Evolutionary conservation across 805 yeast genomes (phyloP).

Genomic region (Teunomyces funiuensis): DNA sequence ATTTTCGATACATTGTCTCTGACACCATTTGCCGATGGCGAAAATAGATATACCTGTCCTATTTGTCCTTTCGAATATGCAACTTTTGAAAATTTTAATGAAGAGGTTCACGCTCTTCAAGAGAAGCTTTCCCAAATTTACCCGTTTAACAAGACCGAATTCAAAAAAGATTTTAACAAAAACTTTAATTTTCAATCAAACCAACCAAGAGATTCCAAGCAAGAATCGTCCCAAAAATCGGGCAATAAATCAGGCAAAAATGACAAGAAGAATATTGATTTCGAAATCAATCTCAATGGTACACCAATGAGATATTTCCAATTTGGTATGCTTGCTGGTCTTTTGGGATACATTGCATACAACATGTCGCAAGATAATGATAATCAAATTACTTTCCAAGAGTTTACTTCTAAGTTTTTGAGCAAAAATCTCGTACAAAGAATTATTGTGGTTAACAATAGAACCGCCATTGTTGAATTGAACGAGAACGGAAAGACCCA

Average conservation of each 20-base stretch:
- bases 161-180: background rate
- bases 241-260: slow-evolving; percentile 9
- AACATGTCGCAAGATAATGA: slow-evolving; percentile 18
- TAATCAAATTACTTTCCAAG: slow-evolving; percentile 84
- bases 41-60: slow-evolving; percentile 20
- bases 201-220: slow-evolving; percentile 6
- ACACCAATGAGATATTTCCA: slow-evolving; percentile 28
- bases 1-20: slow-evolving; percentile 27
- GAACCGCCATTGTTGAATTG: slow-evolving; percentile 69
- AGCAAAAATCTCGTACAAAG: slow-evolving; percentile 76
- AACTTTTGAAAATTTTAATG: slow-evolving; percentile 13
- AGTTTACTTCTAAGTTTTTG: slow-evolving; percentile 72
- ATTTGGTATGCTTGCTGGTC: slow-evolving; percentile 31
- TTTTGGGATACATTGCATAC: slow-evolving; percentile 24
- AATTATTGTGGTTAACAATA: slow-evolving; percentile 74
- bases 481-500: slow-evolving; percentile 60
- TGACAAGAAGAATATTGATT: slow-evolving; percentile 15
- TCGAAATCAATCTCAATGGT: slow-evolving; percentile 25
- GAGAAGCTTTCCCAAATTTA: slow-evolving; percentile 6
- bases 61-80: slow-evolving; percentile 31
- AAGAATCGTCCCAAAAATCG: slow-evolving; percentile 5
- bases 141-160: background rate
- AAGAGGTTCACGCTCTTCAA: slow-evolving; percentile 11
- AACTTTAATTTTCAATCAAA: slow-evolving; percentile 4
- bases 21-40: slow-evolving; percentile 24